A percentile compares a stretch with the other conserved stretches of the same genome.
Conservation (phyloP, 2,329 filamentous ascomycete species). For the Monosporascus sp. region DNA sequence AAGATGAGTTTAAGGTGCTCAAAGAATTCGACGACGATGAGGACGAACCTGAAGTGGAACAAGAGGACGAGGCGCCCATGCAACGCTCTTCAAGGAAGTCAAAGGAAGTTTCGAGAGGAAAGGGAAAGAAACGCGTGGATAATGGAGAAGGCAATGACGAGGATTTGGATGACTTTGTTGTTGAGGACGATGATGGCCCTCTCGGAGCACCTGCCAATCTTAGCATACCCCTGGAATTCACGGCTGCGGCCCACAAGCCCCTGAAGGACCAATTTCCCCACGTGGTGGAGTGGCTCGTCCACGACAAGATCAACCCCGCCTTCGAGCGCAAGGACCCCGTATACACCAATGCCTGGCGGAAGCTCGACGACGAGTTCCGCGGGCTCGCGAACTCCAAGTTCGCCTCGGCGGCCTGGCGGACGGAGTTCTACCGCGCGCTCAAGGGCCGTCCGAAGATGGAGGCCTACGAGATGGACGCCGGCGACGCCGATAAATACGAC, state of each 20-base stretch:
- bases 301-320: slow-evolving; percentile 69
- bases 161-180: slow-evolving; percentile 55
- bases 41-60: slow-evolving; percentile 8
- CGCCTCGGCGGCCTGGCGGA: slow-evolving; percentile 64
- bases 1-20: slow-evolving; percentile 22
- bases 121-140: slow-evolving; percentile 7
- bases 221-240: slow-evolving; percentile 65
- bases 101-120: slow-evolving; percentile 3
- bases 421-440: slow-evolving; percentile 60
- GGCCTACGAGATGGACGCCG: slow-evolving; percentile 36
- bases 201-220: slow-evolving; percentile 50
- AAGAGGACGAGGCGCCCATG: slow-evolving; percentile 27
- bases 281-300: slow-evolving; percentile 75
- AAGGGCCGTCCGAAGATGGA: slow-evolving; percentile 60
- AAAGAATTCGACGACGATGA: slow-evolving; percentile 32
- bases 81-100: slow-evolving; percentile 13
- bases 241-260: slow-evolving; percentile 59
- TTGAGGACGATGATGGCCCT: slow-evolving; percentile 54
- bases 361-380: slow-evolving; percentile 65
- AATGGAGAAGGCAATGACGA: slow-evolving; percentile 22
- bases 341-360: slow-evolving; percentile 64
- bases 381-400: slow-evolving; percentile 67
- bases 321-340: slow-evolving; percentile 58
- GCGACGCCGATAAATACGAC: slow-evolving; percentile 33
- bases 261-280: slow-evolving; percentile 68